Base-by-base conservation (phyloP, 192 early-diverging fungal genomes). In the Neocallimastix lanati region DNA sequence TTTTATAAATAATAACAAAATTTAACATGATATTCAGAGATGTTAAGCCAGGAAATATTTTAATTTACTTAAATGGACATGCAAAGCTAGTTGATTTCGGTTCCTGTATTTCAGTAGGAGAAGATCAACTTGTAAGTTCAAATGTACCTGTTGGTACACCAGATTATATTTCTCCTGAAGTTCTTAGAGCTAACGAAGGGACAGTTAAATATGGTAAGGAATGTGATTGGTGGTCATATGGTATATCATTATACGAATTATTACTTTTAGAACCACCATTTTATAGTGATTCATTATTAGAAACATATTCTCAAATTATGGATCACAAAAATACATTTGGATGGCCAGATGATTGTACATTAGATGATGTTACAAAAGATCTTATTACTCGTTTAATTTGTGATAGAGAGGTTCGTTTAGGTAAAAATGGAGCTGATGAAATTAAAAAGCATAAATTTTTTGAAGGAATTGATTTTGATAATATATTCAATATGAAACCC, bases 161-260 rank as follows among this genome's bases (percentile, higher is more conserved):
- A 81, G 94, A 96, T 80, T 98, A 98, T 85, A 95, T 97, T 82
- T 94, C 95, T 25, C 96, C 96, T 27, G 96, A 96, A 82, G 92
- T 96, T 28, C 88, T 96, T n/a, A 88, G 92, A 30, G 93, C 95
- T 11, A 90, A 90, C 35, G 93, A 94, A 82, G 92, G 91, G 7
- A 89, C 90, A 76, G 85, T 83, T 38, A 80, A 83, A 2, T 95
- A 94, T 78, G 93, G 95, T 36, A 82, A 84, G 25, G 90, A 93
- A 27, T 92, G 93, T 28, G 96, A 98, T 86, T 95, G 95, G 95
- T 96, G 91, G 91, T 91, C 91, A 27, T 84, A 92, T 28, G 96
- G 96, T 5, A 91, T 94, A 18, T 91, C 96, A n/a, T 82, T 94
- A 77, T 98, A 92, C 80, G 96, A 98, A 82, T 83, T 96, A 77